Conservation (phyloP, 1,139 yeast genomes). For the Arxiozyma bovina region DNA sequence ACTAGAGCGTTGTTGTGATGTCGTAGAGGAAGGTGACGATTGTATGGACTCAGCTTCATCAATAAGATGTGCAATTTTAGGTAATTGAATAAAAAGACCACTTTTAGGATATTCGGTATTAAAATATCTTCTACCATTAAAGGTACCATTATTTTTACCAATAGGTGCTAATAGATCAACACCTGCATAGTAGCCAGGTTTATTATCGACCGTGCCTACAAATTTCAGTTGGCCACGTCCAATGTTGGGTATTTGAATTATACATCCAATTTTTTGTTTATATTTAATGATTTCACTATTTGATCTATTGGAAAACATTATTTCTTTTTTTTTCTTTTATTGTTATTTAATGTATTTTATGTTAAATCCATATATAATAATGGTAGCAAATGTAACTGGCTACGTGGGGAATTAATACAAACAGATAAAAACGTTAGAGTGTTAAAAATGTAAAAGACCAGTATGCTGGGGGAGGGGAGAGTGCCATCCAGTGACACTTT, state of each 20-base stretch:
- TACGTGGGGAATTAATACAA: too few relatives aligned
- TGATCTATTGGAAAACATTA: background rate
- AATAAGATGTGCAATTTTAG: conserved; percentile 40
- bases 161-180: conserved; percentile 61
- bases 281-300: conserved; percentile 14
- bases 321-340: background rate
- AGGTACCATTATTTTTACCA: conserved; percentile 76
- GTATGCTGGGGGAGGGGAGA: too few relatives aligned
- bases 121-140: conserved; percentile 56
- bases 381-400: too few relatives aligned
- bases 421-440: too few relatives aligned
- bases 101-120: conserved; percentile 51
- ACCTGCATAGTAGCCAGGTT: conserved; percentile 79
- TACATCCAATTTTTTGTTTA: conserved; percentile 25
- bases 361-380: too few relatives aligned
- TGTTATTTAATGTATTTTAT: too few relatives aligned
- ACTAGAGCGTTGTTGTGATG: background rate
- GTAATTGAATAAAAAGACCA: conserved; percentile 68
- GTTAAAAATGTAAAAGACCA: too few relatives aligned
- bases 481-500: too few relatives aligned
- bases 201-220: conserved; percentile 47
- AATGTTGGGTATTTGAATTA: conserved; percentile 30
- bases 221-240: conserved; percentile 40
- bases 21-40: background rate
- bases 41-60: conserved; percentile 10